phyloP scores from a whole-genome alignment of 805 yeast species.

The Candida loeiensis region DNA sequence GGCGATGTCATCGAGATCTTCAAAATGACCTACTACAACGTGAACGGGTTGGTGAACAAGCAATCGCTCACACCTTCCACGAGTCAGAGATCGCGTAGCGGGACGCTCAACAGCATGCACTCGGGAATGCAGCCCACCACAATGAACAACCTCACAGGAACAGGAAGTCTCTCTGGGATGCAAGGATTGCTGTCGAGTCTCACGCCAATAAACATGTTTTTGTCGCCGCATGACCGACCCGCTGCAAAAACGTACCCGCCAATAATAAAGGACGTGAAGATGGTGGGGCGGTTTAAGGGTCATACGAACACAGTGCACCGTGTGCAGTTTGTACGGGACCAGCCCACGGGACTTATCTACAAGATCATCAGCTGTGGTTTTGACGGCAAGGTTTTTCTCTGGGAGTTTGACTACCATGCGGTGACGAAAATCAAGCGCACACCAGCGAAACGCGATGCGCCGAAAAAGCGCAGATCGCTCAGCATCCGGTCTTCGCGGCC shows the following conservation, averaged over 20 bases:
- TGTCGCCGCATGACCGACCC: not conserved
- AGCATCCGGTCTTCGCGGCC: constrained; percentile 7
- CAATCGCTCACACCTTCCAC: constrained; percentile 1
- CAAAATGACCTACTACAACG: constrained; percentile 39
- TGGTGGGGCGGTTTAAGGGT: constrained; percentile 37
- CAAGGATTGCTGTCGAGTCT: not conserved
- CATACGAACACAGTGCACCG: constrained; percentile 36
- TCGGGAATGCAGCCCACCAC: constrained; percentile 8
- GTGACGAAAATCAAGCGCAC: constrained; percentile 30
- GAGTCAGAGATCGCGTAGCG: constrained; percentile 36
- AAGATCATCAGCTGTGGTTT: constrained; percentile 36
- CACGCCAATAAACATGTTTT: constrained; percentile 6
- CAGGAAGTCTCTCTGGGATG: not conserved
- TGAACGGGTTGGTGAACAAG: constrained; percentile 29
- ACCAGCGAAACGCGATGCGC: constrained; percentile 1
- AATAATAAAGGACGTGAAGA: constrained; percentile 32
- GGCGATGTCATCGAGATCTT: constrained; percentile 49
- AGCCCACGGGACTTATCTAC: constrained; percentile 19
- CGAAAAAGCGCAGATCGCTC: constrained; percentile 5
- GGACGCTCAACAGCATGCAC: constrained; percentile 31
- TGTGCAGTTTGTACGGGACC: constrained; percentile 23
- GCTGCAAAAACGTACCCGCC: constrained; percentile 25
- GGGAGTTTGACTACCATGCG: constrained; percentile 45
- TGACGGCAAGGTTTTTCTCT: constrained; percentile 39
- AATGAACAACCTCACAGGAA: constrained; percentile 3